Evolutionary conservation across 116 monocot genomes (phyloP), one percentile per base, ranked within the genome.

Genomic region (Cymodocea nodosa): DNA sequence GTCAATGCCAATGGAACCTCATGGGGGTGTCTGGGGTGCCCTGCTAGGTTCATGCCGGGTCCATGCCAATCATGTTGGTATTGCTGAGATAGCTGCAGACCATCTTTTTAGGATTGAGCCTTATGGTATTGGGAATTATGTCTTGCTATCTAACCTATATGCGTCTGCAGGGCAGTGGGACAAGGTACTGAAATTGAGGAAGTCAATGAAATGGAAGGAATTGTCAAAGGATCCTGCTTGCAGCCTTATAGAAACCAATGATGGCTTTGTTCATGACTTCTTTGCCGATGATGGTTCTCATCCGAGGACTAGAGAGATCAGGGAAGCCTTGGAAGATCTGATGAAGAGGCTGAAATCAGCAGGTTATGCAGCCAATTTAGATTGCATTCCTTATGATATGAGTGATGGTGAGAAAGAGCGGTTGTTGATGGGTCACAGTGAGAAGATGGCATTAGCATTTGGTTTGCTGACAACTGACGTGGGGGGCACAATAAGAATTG

Each of bases 371-470:
- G 83, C 86, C 0, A 56, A 79, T 4, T 59, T 85, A 66, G 73
- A 69, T 59, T 75, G 77, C 6, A 68, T 75, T 70, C 70, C 79
- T 35, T 81, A 81, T 64, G 73, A 90, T 75, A 70, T 83, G 49
- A 73, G 68, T 35, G 81, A 85, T 55, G 62, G 48, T 16, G 83
- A 83, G 71, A 86, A 90, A 75, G 79, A 83, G 73, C 59, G 68
- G 65, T 30, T 85, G 51, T 70, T 90, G 58, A 90, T 75, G 70
- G 83, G 79, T 13, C 85, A 90, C 71, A 83, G 86, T 55, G 85
- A 90, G 83, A 86, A 83, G 70, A 67, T 85, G 36, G 86, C 90
- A 50, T 25, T 90, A 73, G 81, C 83, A 52, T 86, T 90, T 68
- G 85, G 77, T 1, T 49, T 86, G 68, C 52, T 83, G 20, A 81